Percentiles rank a stretch among this genome's conserved stretches.
Conservation (phyloP, 805 yeast genomes). For the Wickerhamomyces alni region DNA sequence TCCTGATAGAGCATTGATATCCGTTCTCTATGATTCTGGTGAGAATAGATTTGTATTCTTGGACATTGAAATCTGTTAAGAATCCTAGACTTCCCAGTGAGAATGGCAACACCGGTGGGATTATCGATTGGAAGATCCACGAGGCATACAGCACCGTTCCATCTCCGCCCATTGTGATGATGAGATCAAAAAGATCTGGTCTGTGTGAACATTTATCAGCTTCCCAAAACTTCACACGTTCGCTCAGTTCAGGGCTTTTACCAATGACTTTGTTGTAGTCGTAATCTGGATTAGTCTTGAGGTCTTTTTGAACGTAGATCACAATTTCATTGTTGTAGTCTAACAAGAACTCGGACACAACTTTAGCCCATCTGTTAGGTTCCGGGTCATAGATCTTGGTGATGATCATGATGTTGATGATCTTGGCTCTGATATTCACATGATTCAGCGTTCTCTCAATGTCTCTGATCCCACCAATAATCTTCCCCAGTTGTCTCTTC, state of each 20-base stretch:
- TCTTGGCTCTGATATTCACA: constrained; percentile 22
- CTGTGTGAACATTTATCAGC: constrained; percentile 19
- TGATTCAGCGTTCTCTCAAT: constrained; percentile 25
- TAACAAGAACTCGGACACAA: constrained; percentile 18
- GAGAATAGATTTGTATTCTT: constrained; percentile 30
- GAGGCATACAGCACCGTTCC: constrained; percentile 66
- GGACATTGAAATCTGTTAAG: constrained; percentile 46
- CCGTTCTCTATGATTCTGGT: constrained; percentile 34
- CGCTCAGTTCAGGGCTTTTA: constrained; percentile 3
- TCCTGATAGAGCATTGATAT: constrained; percentile 40
- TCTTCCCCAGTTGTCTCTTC: constrained; percentile 20
- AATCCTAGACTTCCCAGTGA: constrained; percentile 65
- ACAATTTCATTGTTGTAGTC: constrained; percentile 11
- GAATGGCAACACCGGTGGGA: constrained; percentile 63
- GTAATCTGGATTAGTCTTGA: constrained; percentile 7
- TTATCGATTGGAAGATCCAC: constrained; percentile 48
- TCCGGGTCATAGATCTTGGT: constrained; percentile 27
- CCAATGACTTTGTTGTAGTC: constrained; percentile 5
- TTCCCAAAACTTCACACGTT: constrained; percentile 20
- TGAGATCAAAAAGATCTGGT: constrained; percentile 43
- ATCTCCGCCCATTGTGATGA: constrained; percentile 66
- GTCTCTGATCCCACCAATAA: constrained; percentile 24
- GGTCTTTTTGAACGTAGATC: constrained; percentile 17
- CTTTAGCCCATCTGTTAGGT: constrained; percentile 23
- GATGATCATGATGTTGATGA: constrained; percentile 22